Evolutionary conservation across 768 basidiomycete genomes (phyloP), one percentile per base, ranked within the genome.

Genomic region (Auriscalpium vulgare): DNA sequence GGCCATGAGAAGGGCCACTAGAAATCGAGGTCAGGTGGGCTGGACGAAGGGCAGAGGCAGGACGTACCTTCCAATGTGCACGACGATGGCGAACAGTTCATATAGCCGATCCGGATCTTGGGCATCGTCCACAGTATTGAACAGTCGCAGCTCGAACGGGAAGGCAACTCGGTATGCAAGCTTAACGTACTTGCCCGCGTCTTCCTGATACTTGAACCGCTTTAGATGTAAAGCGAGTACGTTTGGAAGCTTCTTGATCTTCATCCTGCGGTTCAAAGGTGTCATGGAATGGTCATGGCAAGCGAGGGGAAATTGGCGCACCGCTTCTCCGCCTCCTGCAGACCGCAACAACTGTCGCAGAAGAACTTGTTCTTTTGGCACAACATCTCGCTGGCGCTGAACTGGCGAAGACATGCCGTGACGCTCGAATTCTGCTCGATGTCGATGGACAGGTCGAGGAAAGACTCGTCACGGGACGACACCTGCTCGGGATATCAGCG

Each of bases 301-400:
- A 55, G 21, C 57, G 57, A 57, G 54, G 49, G n/a, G 37, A 29
- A 47, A 38, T 8, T 47, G 35, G 72, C 81, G 62, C 64, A 90
- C 95, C 95, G 79, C 77, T 95, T 95, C 76, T 98, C 97, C 2
- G 97, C 97, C 71, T 99, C 97, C 66, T 97, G 95, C 29, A 98
- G 72, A 56, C 93, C 94, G 66, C 95, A 95, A 69, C 97, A 99
- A 16, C 87, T 83, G 69, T 99, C 97, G 68, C 97, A 99, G 69
- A 91, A 97, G 68, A 97, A 99, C 73, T 98, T 98, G 77, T 99
- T 97, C 71, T 82, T 88, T 70, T 95, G 92, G 64, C 92, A 95
- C 17, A 99, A 81, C 95, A 97, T 99, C 72, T 99, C 97, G 66
- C 88, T 91, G 43, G 94, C 95, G 66, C 92, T 95, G 69, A 99